Evolutionary conservation across 441 rosid species (phyloP), one percentile per base, ranked within the genome.

Genomic region (Aleurites moluccanus): DNA sequence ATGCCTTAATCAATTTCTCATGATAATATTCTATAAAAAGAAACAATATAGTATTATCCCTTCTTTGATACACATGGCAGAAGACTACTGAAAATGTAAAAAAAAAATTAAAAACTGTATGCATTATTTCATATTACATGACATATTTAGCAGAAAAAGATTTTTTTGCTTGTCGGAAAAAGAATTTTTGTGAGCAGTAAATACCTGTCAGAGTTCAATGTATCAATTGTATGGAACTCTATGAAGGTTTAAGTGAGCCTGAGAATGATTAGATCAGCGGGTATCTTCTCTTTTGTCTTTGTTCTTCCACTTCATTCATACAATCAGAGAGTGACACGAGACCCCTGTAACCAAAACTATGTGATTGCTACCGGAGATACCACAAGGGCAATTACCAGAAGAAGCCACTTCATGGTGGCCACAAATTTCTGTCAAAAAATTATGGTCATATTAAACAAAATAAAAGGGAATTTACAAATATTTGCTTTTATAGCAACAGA

Each of bases 271-370:
- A 88, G 70, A 86, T 47, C 27, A 82, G 79, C 0, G 83, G 87
- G 69, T 82, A 79, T 74, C 88, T 83, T 85, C 75, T 85, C 69
- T 82, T 84, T 44, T 76, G 87, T 82, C 87, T 84, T 78, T 85
- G 92, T 40, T 70, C 86, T 59, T 91, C 99, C 9, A 86, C 72
- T 84, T 88, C 93, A 77, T 92, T 90, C 98, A 94, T 94, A 94
- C 97, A 91, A 79, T 91, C 91, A 0, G 89, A 84, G 27, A 94
- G 96, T 86, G 85, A 77, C 76, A 92, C 45, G 35, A 94, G 87
- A 61, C 91, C 97, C 75, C 90, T 90, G 82, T 90, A 90, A 25
- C 98, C 92, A 55, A 81, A 91, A 85, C n/a, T 85, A 89, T 11
- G 82, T 50, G 13, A 72, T 83, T 47, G 87, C 85, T 4, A 81